phyloP scores from a whole-genome alignment of 352 stramenopile genomes.

The Globisporangium orthogonon region DNA sequence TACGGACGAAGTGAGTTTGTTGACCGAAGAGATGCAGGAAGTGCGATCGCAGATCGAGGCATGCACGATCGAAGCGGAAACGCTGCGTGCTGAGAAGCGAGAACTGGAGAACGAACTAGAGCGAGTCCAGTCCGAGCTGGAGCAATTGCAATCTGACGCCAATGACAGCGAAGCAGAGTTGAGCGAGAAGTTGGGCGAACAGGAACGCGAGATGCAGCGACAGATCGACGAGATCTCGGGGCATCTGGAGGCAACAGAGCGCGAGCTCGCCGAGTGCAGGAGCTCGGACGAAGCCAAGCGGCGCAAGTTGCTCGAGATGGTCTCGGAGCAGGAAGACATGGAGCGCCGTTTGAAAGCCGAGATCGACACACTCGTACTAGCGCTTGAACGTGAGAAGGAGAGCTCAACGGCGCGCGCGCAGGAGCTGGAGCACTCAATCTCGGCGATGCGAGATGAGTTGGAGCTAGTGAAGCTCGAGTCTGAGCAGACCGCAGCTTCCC shows the following conservation, averaged over 20 bases:
- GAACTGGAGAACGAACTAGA: constrained; percentile 32
- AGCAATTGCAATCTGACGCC: constrained; percentile 1
- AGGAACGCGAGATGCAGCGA: constrained; percentile 14
- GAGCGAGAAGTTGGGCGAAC: constrained; percentile 24
- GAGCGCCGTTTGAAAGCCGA: constrained; percentile 29
- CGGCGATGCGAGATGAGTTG: constrained; percentile 26
- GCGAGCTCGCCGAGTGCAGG: constrained; percentile 25
- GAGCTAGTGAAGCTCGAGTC: constrained; percentile 25
- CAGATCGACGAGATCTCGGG: constrained; percentile 22
- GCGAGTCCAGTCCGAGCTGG: constrained; percentile 10
- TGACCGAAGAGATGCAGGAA: constrained; percentile 43
- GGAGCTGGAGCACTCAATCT: constrained; percentile 28
- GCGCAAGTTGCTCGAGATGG: constrained; percentile 31
- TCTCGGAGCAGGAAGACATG: constrained; percentile 36
- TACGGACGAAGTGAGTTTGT: constrained; percentile 25
- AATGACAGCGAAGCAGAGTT: constrained; percentile 4
- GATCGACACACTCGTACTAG: constrained; percentile 31
- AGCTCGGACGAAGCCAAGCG: constrained; percentile 28
- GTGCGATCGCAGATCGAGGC: constrained; percentile 28
- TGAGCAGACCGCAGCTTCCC: constrained; percentile 19
- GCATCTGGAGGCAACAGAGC: constrained; percentile 22
- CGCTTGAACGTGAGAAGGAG: constrained; percentile 41
- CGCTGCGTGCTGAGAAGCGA: constrained; percentile 29
- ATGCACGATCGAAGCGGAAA: constrained; percentile 24
- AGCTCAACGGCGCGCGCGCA: constrained; percentile 33